Evolutionary conservation across 495 filamentous ascomycete species (phyloP).

Genomic region (Lentithecium fluviatile): DNA sequence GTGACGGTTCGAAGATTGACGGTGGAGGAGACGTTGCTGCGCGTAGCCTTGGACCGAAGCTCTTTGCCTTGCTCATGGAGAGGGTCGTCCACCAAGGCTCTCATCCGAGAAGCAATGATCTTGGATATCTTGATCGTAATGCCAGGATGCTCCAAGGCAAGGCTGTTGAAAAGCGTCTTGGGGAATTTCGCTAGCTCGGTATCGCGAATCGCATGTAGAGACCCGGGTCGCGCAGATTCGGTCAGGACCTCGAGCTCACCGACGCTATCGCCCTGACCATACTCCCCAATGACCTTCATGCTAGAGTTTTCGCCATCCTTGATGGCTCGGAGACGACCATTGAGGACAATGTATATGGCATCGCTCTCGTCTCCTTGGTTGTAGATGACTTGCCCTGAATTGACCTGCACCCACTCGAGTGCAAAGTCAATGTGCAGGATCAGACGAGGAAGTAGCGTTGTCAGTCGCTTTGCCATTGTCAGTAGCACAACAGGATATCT

Average conservation of each 20-base stretch:
- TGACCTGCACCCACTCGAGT: slow-evolving; percentile 95
- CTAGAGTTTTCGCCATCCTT: slow-evolving; percentile 73
- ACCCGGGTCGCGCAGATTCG: slow-evolving; percentile 82
- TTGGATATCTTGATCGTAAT: slow-evolving; percentile 99
- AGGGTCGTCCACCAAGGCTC: slow-evolving; percentile 78
- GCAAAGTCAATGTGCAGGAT: slow-evolving; percentile 98
- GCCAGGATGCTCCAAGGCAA: slow-evolving; percentile 93
- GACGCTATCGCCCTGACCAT: slow-evolving; percentile 95
- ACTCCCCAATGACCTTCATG: slow-evolving; percentile 89
- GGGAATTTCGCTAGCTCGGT: slow-evolving; percentile 96
- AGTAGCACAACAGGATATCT: slow-evolving; percentile 86
- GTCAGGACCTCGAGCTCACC: slow-evolving; percentile 97
- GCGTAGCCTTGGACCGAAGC: slow-evolving; percentile 53
- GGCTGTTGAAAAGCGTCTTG: slow-evolving; percentile 92
- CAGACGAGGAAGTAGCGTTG: slow-evolving; percentile 82
- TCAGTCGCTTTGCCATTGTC: slow-evolving; percentile 92
- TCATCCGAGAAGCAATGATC: slow-evolving; percentile 94
- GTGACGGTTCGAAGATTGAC: slow-evolving; percentile 91
- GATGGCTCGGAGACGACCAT: slow-evolving; percentile 80
- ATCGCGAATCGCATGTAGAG: slow-evolving; percentile 92
- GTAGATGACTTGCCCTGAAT: slow-evolving; percentile 90
- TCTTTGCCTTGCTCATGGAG: slow-evolving; percentile 54
- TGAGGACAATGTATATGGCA: slow-evolving; percentile 96
- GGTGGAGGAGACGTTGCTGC: slow-evolving; percentile 75
- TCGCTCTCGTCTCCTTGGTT: slow-evolving; percentile 95